Evolutionary conservation across 1,139 yeast species (phyloP), one percentile per base, ranked within the genome.

Genomic region (Sugiyamaella japonica): DNA sequence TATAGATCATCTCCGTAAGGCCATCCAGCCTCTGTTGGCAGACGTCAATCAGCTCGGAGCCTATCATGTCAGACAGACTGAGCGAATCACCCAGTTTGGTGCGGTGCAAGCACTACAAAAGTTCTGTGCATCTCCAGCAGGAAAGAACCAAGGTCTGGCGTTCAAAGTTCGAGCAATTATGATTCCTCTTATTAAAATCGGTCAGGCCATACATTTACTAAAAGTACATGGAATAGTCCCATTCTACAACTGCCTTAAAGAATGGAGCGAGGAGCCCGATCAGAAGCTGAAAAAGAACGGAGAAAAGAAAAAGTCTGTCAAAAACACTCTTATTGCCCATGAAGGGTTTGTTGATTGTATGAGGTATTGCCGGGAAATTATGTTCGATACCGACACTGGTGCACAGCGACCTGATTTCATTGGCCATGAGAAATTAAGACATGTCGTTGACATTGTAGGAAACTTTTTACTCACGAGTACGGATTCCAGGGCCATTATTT

Each of bases 151-250:
- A 3, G 66, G 66, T 10, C 46, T 59, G 8, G 59, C 57, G 38
- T 64, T 67, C 58, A 66, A 65, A 49, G 58, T 63, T 10, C 59
- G 64, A 15, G 69, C 71, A 0, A 57, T 66, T 1, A 64, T 68
- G 16, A 87, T 83, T 57, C 66, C 87, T 2, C 71, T 93, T 51
- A 83, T 84, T 2, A 81, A 83, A 43, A 84, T 86, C n/a, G 97
- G 96, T 0, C 89, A 85, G 48, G 72, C 74, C 3, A 59, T 73
- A 51, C 59, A 61, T 25, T 58, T 73, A 55, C 73, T 95, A 46
- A 84, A 85, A 61, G 83, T 86, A 15, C 95, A 93, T 70, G 99
- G 99, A 0, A 76, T 91, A 13, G 72, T 80, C 44, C 85, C 95
- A 0, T 93, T 93, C 67, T 85, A 81, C 69, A 75, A 77, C 9